Base-by-base conservation (phyloP, 257 asterid species). In the Solanum verrucosum region DNA sequence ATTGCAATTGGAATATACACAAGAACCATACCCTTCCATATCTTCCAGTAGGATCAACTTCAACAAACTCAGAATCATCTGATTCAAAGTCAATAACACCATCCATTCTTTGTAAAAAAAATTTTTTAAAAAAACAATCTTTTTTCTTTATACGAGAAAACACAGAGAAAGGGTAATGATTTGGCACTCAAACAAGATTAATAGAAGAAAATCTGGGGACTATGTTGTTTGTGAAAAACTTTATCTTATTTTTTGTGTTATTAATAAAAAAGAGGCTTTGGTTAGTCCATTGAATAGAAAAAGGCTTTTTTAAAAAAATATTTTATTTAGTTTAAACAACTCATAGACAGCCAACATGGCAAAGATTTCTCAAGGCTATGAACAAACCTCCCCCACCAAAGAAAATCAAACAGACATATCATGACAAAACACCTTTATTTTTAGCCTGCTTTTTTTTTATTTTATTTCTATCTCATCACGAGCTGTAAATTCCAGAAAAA, bases 41-140 rank as follows among this genome's bases (percentile, higher is more conserved):
- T 96, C 99, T 94, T 42, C 98, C 98, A 84, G 96, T 93, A 29
- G 99, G 99, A 93, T 96, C 99, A 92, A 94, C 96, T 91, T 96
- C 99, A 52, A 95, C 95, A 87, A 94, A 95, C 83, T 93, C 98
- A 77, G 96, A 90, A 88, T 93, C 93, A 88, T 94, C 98, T 87
- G 92, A 90, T 89, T 92, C 96, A 90, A 87, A 89, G 87, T 90
- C 94, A 89, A 68, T 90, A 49, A 91, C 91, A 91, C 92, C 96
- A 92, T 92, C 91, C 99, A 96, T 96, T 82, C 92, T 89, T 87
- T 67, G 37, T 8, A 27, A 38, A 12, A 49, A 4, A 13, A 49
- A 15, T 0, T 29, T 29, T 29, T 29, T 29, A 29, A 29, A 29
- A 23, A 20, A 87, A n/a, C 10, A 63, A 65, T 21, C 78, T 88